Percentiles rank a stretch among this genome's conserved stretches.
phyloP scores from a whole-genome alignment of 1,284 basidiomycete species.

The Tranzscheliella williamsii region DNA sequence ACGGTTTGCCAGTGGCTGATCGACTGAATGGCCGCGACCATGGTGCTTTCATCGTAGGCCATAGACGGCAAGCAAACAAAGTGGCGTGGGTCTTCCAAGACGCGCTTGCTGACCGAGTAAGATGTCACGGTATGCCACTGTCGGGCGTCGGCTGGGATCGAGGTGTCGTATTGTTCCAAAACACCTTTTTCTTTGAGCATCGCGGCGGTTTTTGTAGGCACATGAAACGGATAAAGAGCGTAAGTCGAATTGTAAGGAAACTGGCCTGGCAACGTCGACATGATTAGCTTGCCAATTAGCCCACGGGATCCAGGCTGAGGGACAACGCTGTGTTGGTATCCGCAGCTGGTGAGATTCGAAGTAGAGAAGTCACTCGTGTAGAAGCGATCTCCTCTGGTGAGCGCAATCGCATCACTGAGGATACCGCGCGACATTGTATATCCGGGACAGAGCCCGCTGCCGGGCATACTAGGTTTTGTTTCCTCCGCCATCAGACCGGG shows the following conservation, averaged over 20 bases:
- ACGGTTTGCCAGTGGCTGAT: slow-evolving; percentile 26
- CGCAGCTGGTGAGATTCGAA: slow-evolving; percentile 70
- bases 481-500: slow-evolving; percentile 67
- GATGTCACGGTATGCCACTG: slow-evolving; percentile 30
- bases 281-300: slow-evolving; percentile 37
- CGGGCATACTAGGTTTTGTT: slow-evolving; percentile 74
- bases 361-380: slow-evolving; percentile 80
- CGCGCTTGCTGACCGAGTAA: slow-evolving; percentile 26
- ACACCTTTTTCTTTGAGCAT: slow-evolving; percentile 70
- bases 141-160: slow-evolving; percentile 10
- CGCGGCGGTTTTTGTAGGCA: slow-evolving; percentile 63
- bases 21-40: slow-evolving; percentile 26
- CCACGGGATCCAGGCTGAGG: slow-evolving; percentile 31
- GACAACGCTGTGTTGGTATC: slow-evolving; percentile 29
- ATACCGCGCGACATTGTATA: slow-evolving; percentile 86
- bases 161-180: slow-evolving; percentile 64
- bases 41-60: slow-evolving; percentile 26
- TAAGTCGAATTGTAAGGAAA: slow-evolving; percentile 39
- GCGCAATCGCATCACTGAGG: slow-evolving; percentile 80
- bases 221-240: slow-evolving; percentile 70
- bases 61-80: slow-evolving; percentile 21
- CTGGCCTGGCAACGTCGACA: slow-evolving; percentile 35
- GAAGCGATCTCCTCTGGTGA: slow-evolving; percentile 80
- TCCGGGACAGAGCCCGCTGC: slow-evolving; percentile 75
- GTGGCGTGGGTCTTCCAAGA: slow-evolving; percentile 27